A percentile compares a stretch with the other conserved stretches of the same genome.
These are phyloP conservation scores for Suhomyces tanzawaensis DNA, from an alignment of 805 yeast species.

Conservation along the genomic window DNA sequence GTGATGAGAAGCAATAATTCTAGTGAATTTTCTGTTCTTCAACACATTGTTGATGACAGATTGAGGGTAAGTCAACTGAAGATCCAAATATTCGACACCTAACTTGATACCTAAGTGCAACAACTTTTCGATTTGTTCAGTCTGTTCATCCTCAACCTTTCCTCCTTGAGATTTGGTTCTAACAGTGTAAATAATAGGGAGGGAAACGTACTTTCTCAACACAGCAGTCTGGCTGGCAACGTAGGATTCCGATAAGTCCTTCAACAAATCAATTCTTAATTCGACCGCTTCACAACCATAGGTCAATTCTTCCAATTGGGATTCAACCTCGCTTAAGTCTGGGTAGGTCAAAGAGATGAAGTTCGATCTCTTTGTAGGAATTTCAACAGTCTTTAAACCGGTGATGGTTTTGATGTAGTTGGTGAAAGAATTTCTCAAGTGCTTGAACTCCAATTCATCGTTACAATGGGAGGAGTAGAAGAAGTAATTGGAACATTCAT, in stretches of 20 bases:
- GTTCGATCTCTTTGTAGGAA: constrained; percentile 54
- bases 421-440: constrained; percentile 57
- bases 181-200: constrained; percentile 81
- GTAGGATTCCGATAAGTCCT: constrained; percentile 47
- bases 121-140: constrained; percentile 47
- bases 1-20: constrained; percentile 80
- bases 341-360: constrained; percentile 72
- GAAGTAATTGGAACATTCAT: constrained; percentile 72
- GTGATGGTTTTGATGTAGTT: constrained; percentile 59
- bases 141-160: constrained; percentile 60
- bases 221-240: constrained; percentile 73
- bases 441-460: constrained; percentile 50
- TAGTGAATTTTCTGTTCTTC: constrained; percentile 56
- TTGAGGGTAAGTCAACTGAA: constrained; percentile 70
- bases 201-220: constrained; percentile 57
- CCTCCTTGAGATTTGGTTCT: constrained; percentile 85
- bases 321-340: constrained; percentile 49
- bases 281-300: constrained; percentile 83
- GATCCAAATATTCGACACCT: constrained; percentile 79
- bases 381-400: constrained; percentile 42
- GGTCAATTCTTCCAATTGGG: constrained; percentile 49
- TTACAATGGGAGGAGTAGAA: constrained; percentile 76
- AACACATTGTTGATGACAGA: constrained; percentile 51
- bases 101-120: constrained; percentile 63
- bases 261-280: constrained; percentile 71